Percentiles rank a stretch among this genome's conserved stretches.
Evolutionary conservation across 2,329 filamentous ascomycete species (phyloP).

Genomic region (Claviceps spartinae): DNA sequence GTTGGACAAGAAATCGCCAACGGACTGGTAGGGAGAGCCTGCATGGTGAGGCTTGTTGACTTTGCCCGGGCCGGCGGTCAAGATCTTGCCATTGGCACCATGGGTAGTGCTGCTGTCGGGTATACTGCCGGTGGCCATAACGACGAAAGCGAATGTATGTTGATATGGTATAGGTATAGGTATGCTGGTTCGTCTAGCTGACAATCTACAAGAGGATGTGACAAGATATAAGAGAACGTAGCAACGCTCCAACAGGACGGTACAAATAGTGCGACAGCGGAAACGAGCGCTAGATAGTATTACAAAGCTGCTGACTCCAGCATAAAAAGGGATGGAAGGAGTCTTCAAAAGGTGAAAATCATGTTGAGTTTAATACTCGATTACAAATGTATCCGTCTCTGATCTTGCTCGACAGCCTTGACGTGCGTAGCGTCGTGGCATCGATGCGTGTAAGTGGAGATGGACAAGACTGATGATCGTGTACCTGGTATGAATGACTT

Average conservation of each 20-base stretch:
- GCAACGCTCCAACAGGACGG: too few species aligned
- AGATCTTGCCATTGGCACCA: not conserved
- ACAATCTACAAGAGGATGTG: not conserved
- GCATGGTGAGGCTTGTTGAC: slow-evolving; percentile 1
- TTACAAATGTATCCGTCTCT: not conserved
- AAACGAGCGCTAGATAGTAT: not conserved
- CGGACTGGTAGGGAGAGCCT: slow-evolving; percentile 7
- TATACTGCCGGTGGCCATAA: slow-evolving; percentile 1
- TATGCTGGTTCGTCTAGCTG: not conserved
- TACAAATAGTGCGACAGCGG: not conserved
- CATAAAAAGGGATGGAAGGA: not conserved
- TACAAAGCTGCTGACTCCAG: not conserved
- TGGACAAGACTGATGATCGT: not conserved
- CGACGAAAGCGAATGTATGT: not conserved
- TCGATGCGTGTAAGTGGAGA: not conserved
- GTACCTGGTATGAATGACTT: not conserved
- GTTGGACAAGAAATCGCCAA: slow-evolving; percentile 9
- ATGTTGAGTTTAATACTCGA: not conserved
- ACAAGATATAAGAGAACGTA: too few species aligned
- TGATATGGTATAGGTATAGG: not conserved
- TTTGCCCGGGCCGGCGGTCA: not conserved
- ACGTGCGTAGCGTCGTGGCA: not conserved
- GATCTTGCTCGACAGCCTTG: not conserved
- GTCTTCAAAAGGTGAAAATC: not conserved
- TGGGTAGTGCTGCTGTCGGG: not conserved